These are phyloP conservation scores for Metschnikowia continentalis DNA, from an alignment of 805 yeast species.

Conservation along the genomic window DNA sequence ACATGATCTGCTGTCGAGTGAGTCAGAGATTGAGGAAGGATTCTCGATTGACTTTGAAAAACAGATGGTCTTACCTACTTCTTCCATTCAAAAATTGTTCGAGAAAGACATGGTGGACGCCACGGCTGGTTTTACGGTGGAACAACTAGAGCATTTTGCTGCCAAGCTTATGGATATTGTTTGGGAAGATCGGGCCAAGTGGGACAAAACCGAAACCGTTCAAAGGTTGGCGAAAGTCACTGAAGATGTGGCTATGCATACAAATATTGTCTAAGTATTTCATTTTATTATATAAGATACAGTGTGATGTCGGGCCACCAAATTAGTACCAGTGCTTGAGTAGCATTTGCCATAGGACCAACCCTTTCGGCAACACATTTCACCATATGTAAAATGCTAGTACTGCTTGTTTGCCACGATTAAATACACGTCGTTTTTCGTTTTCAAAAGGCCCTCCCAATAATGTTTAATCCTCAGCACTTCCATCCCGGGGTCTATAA, in stretches of 20 bases:
- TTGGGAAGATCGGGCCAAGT: conserved; percentile 58
- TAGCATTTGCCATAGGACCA: not conserved
- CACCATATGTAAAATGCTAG: not conserved
- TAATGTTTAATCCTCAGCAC: conserved; percentile 52
- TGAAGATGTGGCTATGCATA: conserved; percentile 1
- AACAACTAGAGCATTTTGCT: conserved; percentile 41
- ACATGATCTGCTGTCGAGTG: conserved; percentile 12
- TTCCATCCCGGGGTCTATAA: conserved; percentile 94
- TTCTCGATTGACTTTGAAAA: conserved; percentile 51
- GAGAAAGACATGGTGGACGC: conserved; percentile 21
- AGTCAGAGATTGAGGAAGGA: conserved; percentile 35
- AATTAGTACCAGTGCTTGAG: not conserved
- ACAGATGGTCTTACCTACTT: conserved; percentile 32
- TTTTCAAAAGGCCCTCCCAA: not conserved
- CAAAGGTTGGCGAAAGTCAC: conserved; percentile 24
- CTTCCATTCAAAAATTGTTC: conserved; percentile 22
- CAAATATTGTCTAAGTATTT: conserved; percentile 1
- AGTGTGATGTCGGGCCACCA: not conserved
- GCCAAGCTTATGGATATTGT: conserved; percentile 66
- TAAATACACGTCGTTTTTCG: not conserved
- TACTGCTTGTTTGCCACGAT: not conserved
- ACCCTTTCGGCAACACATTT: not conserved
- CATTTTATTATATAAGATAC: not conserved
- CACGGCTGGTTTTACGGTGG: conserved; percentile 35
- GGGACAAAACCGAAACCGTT: conserved; percentile 42